phyloP scores from a whole-genome alignment of 2,329 filamentous ascomycete genomes.

The Neobulgaria alba region DNA sequence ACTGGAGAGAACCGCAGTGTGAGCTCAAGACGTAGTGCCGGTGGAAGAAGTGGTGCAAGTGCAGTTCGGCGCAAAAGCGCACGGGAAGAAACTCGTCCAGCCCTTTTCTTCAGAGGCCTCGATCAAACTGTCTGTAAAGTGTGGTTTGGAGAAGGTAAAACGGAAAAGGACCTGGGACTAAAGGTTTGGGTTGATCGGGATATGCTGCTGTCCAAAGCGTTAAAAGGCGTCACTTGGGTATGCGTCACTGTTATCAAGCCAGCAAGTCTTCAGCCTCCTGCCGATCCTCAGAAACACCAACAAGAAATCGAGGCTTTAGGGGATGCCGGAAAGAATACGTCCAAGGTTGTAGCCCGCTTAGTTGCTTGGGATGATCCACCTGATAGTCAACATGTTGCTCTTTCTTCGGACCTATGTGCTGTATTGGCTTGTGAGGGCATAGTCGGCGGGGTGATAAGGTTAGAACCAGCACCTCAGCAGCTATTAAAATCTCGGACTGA shows the following conservation, averaged over 20 bases:
- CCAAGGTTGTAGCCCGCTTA: conserved; percentile 68
- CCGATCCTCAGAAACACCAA: conserved; percentile 59
- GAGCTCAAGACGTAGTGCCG: conserved; percentile 68
- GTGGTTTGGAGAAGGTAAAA: conserved; percentile 61
- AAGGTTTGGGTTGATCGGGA: conserved; percentile 83
- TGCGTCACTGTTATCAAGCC: conserved; percentile 82
- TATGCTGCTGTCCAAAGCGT: conserved; percentile 58
- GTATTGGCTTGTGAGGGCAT: conserved; percentile 63
- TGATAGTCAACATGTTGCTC: conserved; percentile 66
- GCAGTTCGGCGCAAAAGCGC: conserved; percentile 52
- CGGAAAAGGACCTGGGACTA: conserved; percentile 48
- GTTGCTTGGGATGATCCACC: conserved; percentile 79
- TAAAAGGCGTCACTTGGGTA: conserved; percentile 70
- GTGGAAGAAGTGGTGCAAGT: conserved; percentile 63
- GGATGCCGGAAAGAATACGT: conserved; percentile 47
- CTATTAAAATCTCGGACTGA: conserved; percentile 27
- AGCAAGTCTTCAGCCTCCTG: conserved; percentile 61
- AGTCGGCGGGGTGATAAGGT: conserved; percentile 77
- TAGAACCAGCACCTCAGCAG: conserved; percentile 64
- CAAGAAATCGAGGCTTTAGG: conserved; percentile 56
- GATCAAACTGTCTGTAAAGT: conserved; percentile 61
- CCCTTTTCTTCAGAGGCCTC: conserved; percentile 72
- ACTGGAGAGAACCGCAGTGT: conserved; percentile 74
- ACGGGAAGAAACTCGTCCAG: conserved; percentile 57
- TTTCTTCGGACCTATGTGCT: conserved; percentile 70